Evolutionary conservation across 2,329 filamentous ascomycete genomes (phyloP), one percentile per base, ranked within the genome.

Genomic region (Zasmidium angulare): DNA sequence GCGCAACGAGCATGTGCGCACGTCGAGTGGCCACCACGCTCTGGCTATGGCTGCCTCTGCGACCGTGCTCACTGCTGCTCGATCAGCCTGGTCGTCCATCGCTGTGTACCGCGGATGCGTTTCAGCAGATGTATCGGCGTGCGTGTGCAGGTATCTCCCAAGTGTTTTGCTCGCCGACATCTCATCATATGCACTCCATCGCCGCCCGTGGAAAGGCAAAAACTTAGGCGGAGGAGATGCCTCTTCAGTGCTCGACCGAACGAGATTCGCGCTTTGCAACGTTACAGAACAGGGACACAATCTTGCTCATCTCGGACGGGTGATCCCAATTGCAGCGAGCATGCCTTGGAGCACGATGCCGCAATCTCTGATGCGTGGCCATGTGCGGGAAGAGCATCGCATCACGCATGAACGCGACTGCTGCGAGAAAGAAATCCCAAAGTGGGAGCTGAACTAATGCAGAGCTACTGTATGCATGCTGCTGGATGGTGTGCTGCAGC

Each of bases 381-480:
- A 19, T 26, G 54, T 60, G 61, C 59, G 54, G 55, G 58, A 46
- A 49, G 50, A n/a, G 46, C 49, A 49, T 49, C 26, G 50, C 55
- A 59, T 36, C 49, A 47, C 58, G 61, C 58, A 65, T 53, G 64
- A 63, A 56, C 54, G 63, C 61, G 55, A 62, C 47, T 52, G 58
- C 59, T 49, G 59, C 48, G 60, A 58, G 53, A 48, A 63, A 62
- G 26, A 65, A 49, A 51, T 46, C 46, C 26, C 59, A 58, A 50
- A 57, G 50, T 57, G 60, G 50, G 58, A 61, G 46, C 55, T 52
- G 53, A 54, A 54, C 63, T 65, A 69, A 61, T 60, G 62, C 46
- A 56, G 58, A 64, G 64, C 66, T 68, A 69, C 63, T 63, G 56
- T 59, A 67, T 66, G 62, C 63, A 63, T 58, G 58, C 36, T 59